phyloP scores from a whole-genome alignment of 2,329 filamentous ascomycete species.

The Aspergillus fumigatus region DNA sequence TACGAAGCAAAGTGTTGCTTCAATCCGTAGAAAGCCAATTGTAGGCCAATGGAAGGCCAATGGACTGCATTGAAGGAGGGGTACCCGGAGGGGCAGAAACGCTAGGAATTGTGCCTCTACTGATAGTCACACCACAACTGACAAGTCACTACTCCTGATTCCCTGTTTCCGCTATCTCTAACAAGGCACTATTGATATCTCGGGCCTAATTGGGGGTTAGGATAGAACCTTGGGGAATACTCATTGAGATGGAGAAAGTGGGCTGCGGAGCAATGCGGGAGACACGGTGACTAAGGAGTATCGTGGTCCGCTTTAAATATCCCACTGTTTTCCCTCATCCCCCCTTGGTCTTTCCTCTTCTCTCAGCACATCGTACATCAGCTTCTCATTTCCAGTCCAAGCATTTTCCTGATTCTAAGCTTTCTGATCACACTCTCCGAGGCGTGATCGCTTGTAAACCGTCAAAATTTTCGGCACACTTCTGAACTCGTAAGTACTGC shows the following conservation, averaged over 20 bases:
- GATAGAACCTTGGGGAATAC: neutral
- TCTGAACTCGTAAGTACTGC: slow-evolving; percentile 77
- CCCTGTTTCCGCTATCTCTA: too few relatives aligned
- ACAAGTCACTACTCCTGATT: too few relatives aligned
- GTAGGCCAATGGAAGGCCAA: neutral
- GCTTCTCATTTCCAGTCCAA: slow-evolving; percentile 15
- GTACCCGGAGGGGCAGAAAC: neutral
- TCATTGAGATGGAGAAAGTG: neutral
- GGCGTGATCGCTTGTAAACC: slow-evolving; percentile 58
- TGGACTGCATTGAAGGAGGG: neutral
- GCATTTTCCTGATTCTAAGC: slow-evolving; percentile 38
- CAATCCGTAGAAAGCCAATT: neutral
- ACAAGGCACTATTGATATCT: neutral
- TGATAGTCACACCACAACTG: neutral
- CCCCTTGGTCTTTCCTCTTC: slow-evolving; percentile 2
- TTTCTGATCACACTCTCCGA: slow-evolving; percentile 37
- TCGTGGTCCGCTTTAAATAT: slow-evolving; percentile 5
- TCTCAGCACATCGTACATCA: slow-evolving; percentile 9
- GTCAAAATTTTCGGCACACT: slow-evolving; percentile 99
- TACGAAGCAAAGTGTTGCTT: too few relatives aligned
- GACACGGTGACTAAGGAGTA: slow-evolving; percentile 4
- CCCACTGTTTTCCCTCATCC: neutral
- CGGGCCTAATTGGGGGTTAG: too few relatives aligned
- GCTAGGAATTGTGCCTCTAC: too few relatives aligned
- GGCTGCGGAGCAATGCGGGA: slow-evolving; percentile 5